These are phyloP conservation scores for Chytriomyces confervae DNA, from an alignment of 192 early-diverging fungal genomes.

Conservation along the genomic window DNA sequence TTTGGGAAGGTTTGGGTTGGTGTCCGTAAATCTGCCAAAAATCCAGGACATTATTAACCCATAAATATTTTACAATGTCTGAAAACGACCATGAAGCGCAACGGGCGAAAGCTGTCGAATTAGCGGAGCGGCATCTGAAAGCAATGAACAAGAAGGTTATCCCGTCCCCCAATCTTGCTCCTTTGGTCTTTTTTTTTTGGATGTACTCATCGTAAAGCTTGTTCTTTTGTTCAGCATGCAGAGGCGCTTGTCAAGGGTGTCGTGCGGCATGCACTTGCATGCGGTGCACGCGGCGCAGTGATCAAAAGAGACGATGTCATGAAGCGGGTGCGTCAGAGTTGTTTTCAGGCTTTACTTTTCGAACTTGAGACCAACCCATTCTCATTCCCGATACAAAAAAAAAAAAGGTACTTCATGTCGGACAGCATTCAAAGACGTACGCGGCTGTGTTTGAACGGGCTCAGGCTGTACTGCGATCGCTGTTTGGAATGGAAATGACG, in stretches of 20 bases:
- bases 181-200: not conserved
- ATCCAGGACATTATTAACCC: too few species aligned
- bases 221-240: constrained; percentile 4
- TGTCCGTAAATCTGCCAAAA: too few species aligned
- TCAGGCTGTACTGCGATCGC: constrained; percentile 4
- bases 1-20: too few species aligned
- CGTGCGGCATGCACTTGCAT: constrained; percentile 33
- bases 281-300: not conserved
- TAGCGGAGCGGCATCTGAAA: not conserved
- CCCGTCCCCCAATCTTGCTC: not conserved
- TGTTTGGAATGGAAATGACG: constrained; percentile 32
- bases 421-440: constrained; percentile 1
- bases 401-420: constrained; percentile 1
- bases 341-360: not conserved
- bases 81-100: not conserved
- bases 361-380: not conserved
- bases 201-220: not conserved
- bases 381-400: not conserved
- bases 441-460: constrained; percentile 25
- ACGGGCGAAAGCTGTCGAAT: not conserved
- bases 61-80: not conserved
- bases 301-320: constrained; percentile 29
- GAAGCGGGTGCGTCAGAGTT: not conserved
- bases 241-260: constrained; percentile 20
- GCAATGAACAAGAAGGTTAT: not conserved